Evolutionary conservation across 768 basidiomycete genomes (phyloP).

Genomic region (Mycena amicta): DNA sequence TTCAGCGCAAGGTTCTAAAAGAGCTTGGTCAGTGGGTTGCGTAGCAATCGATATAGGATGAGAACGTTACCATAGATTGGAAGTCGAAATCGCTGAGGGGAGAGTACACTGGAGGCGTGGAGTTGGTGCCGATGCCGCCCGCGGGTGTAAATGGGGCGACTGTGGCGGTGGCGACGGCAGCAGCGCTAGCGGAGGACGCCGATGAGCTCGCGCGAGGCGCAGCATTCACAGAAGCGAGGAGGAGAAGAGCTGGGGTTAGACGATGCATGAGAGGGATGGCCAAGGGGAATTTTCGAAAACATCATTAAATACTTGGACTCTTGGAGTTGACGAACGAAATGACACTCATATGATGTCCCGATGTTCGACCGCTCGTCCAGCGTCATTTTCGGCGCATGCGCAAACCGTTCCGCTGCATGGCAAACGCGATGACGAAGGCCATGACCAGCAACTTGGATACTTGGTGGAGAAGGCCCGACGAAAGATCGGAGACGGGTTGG

Average conservation of each 20-base stretch:
- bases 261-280: not conserved
- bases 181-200: not conserved
- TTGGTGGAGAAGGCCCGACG: no score
- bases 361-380: no score
- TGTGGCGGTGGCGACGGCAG: constrained; percentile 10
- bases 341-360: not conserved
- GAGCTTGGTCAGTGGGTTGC: not conserved
- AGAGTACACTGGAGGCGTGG: constrained; percentile 33
- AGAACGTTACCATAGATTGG: constrained; percentile 50
- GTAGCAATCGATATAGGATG: not conserved
- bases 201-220: not conserved
- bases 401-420: no score
- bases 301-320: not conserved
- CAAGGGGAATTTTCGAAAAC: not conserved
- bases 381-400: no score
- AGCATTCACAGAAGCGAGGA: not conserved
- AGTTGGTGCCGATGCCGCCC: constrained; percentile 20
- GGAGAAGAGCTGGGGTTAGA: not conserved
- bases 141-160: constrained; percentile 18
- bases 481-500: no score
- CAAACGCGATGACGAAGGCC: no score
- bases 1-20: constrained; percentile 55
- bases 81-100: constrained; percentile 49
- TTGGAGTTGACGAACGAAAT: not conserved
- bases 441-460: no score